Evolutionary conservation across 148 eudicot species (phyloP), one percentile per base, ranked within the genome.

Genomic region (Persicaria maculosa): DNA sequence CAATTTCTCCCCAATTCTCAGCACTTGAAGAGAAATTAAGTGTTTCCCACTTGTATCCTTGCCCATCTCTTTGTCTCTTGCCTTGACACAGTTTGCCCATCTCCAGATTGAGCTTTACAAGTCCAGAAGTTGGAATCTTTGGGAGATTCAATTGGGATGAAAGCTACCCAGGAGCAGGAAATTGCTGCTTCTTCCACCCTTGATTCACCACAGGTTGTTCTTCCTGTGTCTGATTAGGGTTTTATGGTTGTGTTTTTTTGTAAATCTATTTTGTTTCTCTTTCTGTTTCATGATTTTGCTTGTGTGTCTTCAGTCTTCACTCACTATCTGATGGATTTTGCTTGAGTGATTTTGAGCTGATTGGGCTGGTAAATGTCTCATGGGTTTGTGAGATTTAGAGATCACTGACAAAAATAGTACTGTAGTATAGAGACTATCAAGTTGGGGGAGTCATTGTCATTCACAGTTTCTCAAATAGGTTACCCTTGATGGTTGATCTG

Each of bases 141-240:
- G 70, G 47, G 65, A 62, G 68, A 36, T 62, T 62, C 44, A 62
- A 25, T 3, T 36, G 43, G 70, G 47, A 72, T 72, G 74, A 44
- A 72, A 48, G 22, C 74, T 1, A 72, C 44, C 58, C 70, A 65
- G 46, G 70, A 65, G 47, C 74, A 72, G 16, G 59, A 48, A 72
- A 50, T 47, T 48, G 9, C 54, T 22, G 58, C 44, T 72, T 48
- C 74, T 12, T 44, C 17, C 9, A 72, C 74, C 36, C 74, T 11
- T 9, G 4, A 17, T 47, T 72, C 44, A 72, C 43, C 36, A 12
- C 74, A 48, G 74, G 74, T 72, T 70, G 31, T 46, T 72, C 17
- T 50, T 22, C 50, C 43, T 72, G 9, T 50, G 0, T 64, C 6
- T 45, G 44, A 20, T 9, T 50, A 17, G 55, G 53, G 9, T 47